Conservation (phyloP, 352 stramenopile species). For the Pseudoperonospora humuli region DNA sequence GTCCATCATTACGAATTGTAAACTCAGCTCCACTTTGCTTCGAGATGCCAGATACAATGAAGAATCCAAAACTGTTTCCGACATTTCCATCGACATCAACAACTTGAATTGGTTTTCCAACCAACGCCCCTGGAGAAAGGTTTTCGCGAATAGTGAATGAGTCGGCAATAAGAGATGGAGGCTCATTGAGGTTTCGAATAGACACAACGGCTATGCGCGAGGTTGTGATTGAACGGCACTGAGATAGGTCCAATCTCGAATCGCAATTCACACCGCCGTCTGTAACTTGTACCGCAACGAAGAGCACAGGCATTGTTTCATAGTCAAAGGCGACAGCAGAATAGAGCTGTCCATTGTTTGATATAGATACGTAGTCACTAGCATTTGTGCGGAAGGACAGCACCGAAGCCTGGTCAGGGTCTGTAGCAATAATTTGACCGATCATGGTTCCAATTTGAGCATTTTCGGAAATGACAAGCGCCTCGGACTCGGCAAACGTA, state of each 20-base stretch:
- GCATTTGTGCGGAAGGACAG: conserved; percentile 32
- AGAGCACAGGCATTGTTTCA: conserved; percentile 23
- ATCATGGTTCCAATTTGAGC: conserved; percentile 19
- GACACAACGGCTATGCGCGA: conserved; percentile 3
- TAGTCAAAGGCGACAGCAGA: conserved; percentile 28
- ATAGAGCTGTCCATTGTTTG: conserved; percentile 8
- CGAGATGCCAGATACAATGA: conserved; percentile 14
- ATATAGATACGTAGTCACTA: conserved; percentile 22
- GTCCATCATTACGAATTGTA: conserved; percentile 32
- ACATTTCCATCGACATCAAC: conserved; percentile 35
- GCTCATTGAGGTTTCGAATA: conserved; percentile 44
- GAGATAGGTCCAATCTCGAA: conserved; percentile 4
- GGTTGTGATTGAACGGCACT: conserved; percentile 6
- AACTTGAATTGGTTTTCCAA: conserved; percentile 37
- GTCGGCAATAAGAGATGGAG: conserved; percentile 18
- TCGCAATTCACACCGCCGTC: conserved; percentile 32
- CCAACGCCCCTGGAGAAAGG: conserved; percentile 24
- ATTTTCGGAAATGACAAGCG: conserved; percentile 38
- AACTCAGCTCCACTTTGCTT: conserved; percentile 21
- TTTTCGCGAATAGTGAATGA: conserved; percentile 37
- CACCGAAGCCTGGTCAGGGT: conserved; percentile 29
- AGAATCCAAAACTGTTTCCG: conserved; percentile 22
- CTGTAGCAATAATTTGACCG: conserved; percentile 27
- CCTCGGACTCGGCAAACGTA: conserved; percentile 20
- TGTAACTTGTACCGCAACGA: conserved; percentile 26